These are phyloP conservation scores for Neurospora cerealis DNA, from an alignment of 495 filamentous ascomycete species.

Conservation along the genomic window DNA sequence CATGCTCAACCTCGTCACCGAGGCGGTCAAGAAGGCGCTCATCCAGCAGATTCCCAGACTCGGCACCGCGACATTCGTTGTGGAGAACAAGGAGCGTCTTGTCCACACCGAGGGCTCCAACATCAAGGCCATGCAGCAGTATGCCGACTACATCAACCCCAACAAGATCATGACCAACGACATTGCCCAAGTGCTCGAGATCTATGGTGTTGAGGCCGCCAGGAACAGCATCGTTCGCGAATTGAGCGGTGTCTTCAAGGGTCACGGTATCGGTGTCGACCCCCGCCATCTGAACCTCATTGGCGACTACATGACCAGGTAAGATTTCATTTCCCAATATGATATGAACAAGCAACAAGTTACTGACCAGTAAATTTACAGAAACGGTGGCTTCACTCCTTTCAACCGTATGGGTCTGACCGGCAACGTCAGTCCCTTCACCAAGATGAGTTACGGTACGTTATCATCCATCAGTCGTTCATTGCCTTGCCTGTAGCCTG, in stretches of 20 bases:
- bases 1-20: constrained; percentile 80
- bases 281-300: constrained; percentile 90
- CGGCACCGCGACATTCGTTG: constrained; percentile 58
- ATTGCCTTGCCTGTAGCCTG: neutral
- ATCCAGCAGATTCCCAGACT: constrained; percentile 80
- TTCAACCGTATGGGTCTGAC: constrained; percentile 87
- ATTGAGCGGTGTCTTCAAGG: constrained; percentile 75
- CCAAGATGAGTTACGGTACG: constrained; percentile 88
- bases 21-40: constrained; percentile 60
- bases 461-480: neutral
- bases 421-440: constrained; percentile 74
- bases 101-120: constrained; percentile 78
- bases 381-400: constrained; percentile 72
- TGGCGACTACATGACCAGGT: constrained; percentile 84
- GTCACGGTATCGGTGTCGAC: constrained; percentile 91
- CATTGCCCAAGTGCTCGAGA: constrained; percentile 67
- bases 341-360: neutral
- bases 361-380: constrained; percentile 2
- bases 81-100: constrained; percentile 52
- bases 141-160: constrained; percentile 75
- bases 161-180: constrained; percentile 87
- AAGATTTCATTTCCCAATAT: neutral
- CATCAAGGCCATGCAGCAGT: constrained; percentile 79
- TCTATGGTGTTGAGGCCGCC: constrained; percentile 91
- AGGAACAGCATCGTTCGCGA: constrained; percentile 79